Conservation (phyloP, 2,329 filamentous ascomycete species). For the Alternaria sp. region DNA sequence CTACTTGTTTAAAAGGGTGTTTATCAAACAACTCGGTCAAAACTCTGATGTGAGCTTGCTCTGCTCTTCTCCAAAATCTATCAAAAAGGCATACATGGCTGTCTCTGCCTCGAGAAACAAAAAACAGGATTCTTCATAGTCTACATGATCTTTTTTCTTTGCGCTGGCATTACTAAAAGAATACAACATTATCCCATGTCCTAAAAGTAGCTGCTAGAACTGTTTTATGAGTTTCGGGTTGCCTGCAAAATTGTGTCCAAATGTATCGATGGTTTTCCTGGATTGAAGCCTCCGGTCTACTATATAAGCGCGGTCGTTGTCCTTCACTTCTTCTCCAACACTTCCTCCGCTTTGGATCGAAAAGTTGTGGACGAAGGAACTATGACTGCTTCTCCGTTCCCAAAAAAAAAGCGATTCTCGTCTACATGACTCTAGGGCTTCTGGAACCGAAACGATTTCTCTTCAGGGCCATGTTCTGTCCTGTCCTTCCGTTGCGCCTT, state of each 20-base stretch:
- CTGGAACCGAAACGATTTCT: not conserved
- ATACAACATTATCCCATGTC: too few species aligned
- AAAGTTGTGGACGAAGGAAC: accelerated
- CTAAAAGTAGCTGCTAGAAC: too few species aligned
- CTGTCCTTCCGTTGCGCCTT: not conserved
- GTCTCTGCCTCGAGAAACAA: not conserved
- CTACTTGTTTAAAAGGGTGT: not conserved
- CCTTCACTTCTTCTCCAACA: not conserved
- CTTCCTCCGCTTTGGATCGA: not conserved
- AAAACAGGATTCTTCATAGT: not conserved
- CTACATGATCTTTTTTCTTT: not conserved
- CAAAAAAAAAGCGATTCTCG: not conserved
- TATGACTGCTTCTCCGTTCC: not conserved
- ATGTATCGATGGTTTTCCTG: not conserved
- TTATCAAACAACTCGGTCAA: too few species aligned
- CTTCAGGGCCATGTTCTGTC: too few species aligned
- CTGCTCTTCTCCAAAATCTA: not conserved
- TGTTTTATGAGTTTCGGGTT: too few species aligned
- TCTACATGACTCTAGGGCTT: not conserved
- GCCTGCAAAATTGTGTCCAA: not conserved
- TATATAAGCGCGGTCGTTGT: not conserved
- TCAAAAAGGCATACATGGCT: not conserved
- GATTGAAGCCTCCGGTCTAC: accelerated
- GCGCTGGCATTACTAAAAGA: not conserved
- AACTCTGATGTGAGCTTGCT: not conserved